Base-by-base conservation (phyloP, 331 rosid genomes). In the Quercus phellos region DNA sequence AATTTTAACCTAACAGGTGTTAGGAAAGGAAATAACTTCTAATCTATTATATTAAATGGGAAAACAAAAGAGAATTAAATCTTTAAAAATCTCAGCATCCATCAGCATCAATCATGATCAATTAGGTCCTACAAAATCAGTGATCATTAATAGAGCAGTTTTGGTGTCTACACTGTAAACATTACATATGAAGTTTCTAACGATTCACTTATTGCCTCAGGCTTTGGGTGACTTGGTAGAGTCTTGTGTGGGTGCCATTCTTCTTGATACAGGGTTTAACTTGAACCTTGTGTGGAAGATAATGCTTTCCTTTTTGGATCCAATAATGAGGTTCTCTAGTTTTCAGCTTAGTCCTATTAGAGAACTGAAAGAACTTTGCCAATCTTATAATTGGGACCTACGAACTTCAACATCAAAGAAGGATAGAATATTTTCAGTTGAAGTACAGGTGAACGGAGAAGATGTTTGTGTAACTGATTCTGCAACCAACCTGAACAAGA, bases 151-250 rank as follows among this genome's bases (percentile, higher is more conserved):
- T 46, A 46, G 53, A 46, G 53, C 17, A 46, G 14, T 46, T 12
- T 46, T 46, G 14, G 51, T 46, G 0, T 46, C 53, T 13, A 46
- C 53, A 46, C 16, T 0, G 16, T 46, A 46, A 46, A 46, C 18
- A 27, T 60, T 55, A n/a, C 66, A 17, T 38, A 38, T 54, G 61
- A 46, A 77, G 59, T 81, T 38, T 77, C 18, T 68, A 73, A 24
- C 54, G 64, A 54, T 46, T 78, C 54, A 14, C 78, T 67, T 75
- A 73, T 78, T 82, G 66, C 74, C 85, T 84, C 94, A 94, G 99
- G 97, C 86, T 63, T 81, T 94, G 64, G 99, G 99, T 26, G 98
- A 94, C 86, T 55, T 94, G 77, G 94, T 94, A 59, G 99, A 94
- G 81, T 92, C 99, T 46, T 85, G 90, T 86, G 78, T 94, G 17